Evolutionary conservation across 139 green algal species (phyloP).

Genomic region (Nannochloris sp.): DNA sequence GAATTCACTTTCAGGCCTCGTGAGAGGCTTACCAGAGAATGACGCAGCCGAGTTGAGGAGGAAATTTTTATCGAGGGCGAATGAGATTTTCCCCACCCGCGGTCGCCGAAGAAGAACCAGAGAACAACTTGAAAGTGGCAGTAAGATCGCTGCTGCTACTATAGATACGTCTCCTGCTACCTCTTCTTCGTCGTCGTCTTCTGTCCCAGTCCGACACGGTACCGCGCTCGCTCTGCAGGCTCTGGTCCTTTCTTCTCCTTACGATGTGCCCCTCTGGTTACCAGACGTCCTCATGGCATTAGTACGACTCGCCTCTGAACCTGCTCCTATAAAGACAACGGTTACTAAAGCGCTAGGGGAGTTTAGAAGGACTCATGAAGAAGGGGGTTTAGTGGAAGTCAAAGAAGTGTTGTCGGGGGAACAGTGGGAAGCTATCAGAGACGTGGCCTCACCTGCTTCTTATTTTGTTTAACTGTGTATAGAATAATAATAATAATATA

Average conservation of each 20-base stretch:
- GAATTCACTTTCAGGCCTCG: slow-evolving; percentile 51
- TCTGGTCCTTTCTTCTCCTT: slow-evolving; percentile 71
- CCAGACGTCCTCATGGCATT: slow-evolving; percentile 68
- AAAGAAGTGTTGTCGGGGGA: slow-evolving; percentile 43
- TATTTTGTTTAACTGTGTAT: slow-evolving; percentile 60
- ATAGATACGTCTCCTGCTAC: background rate
- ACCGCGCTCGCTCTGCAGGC: slow-evolving; percentile 66
- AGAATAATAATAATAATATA: background rate
- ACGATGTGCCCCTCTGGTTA: slow-evolving; percentile 79
- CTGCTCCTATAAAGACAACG: slow-evolving; percentile 34
- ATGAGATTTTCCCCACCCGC: slow-evolving; percentile 30
- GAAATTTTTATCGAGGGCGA: slow-evolving; percentile 32
- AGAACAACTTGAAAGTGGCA: background rate
- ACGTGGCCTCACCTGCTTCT: slow-evolving; percentile 51
- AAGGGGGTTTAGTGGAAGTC: slow-evolving; percentile 41
- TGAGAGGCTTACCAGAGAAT: slow-evolving; percentile 15
- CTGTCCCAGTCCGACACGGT: slow-evolving; percentile 24
- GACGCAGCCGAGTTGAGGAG: slow-evolving; percentile 29
- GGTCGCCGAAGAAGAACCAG: background rate
- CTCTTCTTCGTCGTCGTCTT: background rate
- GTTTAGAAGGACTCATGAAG: slow-evolving; percentile 58
- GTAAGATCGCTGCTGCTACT: background rate
- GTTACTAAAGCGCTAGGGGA: slow-evolving; percentile 49
- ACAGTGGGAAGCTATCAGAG: slow-evolving; percentile 67
- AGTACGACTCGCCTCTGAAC: slow-evolving; percentile 37